Evolutionary conservation across 1,284 basidiomycete species (phyloP).

Genomic region (Hortiboletus rubellus): DNA sequence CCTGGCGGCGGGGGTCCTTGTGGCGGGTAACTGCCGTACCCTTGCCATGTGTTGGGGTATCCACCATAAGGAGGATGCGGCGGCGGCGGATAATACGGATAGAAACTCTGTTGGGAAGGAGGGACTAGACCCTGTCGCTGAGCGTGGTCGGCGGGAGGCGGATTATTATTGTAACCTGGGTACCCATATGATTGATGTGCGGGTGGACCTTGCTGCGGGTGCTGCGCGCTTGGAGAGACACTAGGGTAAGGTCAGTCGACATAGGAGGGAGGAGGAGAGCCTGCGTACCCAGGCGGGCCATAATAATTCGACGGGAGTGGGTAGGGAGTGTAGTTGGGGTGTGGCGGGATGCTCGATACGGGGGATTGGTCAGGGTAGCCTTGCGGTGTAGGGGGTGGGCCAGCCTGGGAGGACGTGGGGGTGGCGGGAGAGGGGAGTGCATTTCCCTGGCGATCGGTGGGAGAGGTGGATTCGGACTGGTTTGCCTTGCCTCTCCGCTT

Average conservation of each 20-base stretch:
- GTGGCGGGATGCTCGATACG: slow-evolving; percentile 22
- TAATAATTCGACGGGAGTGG: slow-evolving; percentile 29
- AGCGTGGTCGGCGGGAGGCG: slow-evolving; percentile 20
- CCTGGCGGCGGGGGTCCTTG: slow-evolving; percentile 22
- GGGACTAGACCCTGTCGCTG: slow-evolving; percentile 29
- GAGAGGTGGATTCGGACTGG: slow-evolving; percentile 31
- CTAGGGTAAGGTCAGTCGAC: slow-evolving; percentile 19
- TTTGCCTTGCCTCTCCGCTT: slow-evolving; percentile 35
- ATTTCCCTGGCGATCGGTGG: slow-evolving; percentile 23
- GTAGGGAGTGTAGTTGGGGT: slow-evolving; percentile 31
- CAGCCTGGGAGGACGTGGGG: slow-evolving; percentile 28
- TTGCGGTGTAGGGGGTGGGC: slow-evolving; percentile 25
- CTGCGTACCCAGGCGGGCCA: slow-evolving; percentile 24
- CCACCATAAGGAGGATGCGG: slow-evolving; percentile 30
- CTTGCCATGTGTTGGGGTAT: slow-evolving; percentile 30
- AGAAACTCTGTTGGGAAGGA: slow-evolving; percentile 23
- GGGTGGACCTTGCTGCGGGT: slow-evolving; percentile 21
- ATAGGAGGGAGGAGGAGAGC: not conserved
- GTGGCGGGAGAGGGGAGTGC: slow-evolving; percentile 33
- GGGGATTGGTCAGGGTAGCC: slow-evolving; percentile 28
- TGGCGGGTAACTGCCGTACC: slow-evolving; percentile 28
- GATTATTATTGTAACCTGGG: slow-evolving; percentile 23
- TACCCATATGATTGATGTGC: slow-evolving; percentile 27
- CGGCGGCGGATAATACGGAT: slow-evolving; percentile 29
- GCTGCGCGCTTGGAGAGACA: slow-evolving; percentile 23